Percentiles rank a stretch among this genome's conserved stretches.
Evolutionary conservation across 2,329 filamentous ascomycete species (phyloP).

Genomic region (Leptographium procerum): DNA sequence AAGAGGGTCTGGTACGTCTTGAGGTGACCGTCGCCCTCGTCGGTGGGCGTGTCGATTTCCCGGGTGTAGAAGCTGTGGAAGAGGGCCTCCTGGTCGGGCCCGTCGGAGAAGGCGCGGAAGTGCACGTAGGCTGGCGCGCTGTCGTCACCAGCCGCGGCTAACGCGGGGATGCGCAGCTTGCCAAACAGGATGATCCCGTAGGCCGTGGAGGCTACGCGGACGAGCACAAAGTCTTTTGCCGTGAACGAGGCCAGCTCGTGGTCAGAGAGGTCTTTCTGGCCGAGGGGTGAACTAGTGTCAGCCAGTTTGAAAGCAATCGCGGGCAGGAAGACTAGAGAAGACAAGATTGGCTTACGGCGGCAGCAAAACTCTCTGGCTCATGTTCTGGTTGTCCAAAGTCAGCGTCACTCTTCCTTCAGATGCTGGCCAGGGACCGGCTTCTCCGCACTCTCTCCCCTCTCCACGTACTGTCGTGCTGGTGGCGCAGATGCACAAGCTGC

Average conservation of each 20-base stretch:
- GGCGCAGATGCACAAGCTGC: constrained; percentile 35
- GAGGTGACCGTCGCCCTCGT: constrained; percentile 22
- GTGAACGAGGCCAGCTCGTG: constrained; percentile 25
- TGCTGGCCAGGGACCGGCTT: too few relatives aligned
- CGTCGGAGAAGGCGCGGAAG: constrained; percentile 34
- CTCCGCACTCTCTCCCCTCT: not conserved
- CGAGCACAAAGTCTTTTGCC: constrained; percentile 28
- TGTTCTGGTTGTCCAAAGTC: constrained; percentile 27
- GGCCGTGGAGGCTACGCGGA: constrained; percentile 32
- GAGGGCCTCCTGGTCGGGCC: constrained; percentile 26
- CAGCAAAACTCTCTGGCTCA: constrained; percentile 40
- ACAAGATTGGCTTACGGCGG: constrained; percentile 22
- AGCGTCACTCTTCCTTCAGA: constrained; percentile 3
- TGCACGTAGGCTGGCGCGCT: constrained; percentile 28
- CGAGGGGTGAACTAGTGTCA: not conserved
- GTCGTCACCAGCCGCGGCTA: constrained; percentile 15
- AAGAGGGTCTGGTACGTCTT: constrained; percentile 35
- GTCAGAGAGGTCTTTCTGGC: constrained; percentile 24
- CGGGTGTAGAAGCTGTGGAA: constrained; percentile 38
- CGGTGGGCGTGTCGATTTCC: constrained; percentile 21
- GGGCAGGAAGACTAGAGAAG: not conserved
- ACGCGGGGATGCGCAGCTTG: constrained; percentile 33
- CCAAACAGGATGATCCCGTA: constrained; percentile 39
- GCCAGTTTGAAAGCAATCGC: not conserved
- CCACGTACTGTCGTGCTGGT: constrained; percentile 31